A percentile compares a stretch with the other conserved stretches of the same genome.
phyloP scores from a whole-genome alignment of 1,139 yeast genomes.

The Pichia sp. region DNA sequence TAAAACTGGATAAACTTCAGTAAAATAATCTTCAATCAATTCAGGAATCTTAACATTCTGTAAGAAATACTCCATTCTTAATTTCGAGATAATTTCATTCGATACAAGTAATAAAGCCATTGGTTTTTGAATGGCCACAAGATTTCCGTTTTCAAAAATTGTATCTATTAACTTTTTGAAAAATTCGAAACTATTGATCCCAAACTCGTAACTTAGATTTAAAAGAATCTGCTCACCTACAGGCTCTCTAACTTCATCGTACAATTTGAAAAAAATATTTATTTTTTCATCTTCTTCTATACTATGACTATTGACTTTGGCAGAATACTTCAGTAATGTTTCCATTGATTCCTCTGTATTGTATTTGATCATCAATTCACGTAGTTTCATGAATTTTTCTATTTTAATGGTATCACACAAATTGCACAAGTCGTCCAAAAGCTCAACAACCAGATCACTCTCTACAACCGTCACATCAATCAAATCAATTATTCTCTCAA shows the following conservation, averaged over 20 bases:
- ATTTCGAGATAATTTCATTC: slow-evolving; percentile 8
- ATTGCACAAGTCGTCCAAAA: neutral
- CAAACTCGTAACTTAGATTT: slow-evolving; percentile 11
- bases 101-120: slow-evolving; percentile 11
- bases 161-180: neutral
- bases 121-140: slow-evolving; percentile 1
- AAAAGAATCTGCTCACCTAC: slow-evolving; percentile 12
- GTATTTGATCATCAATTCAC: neutral
- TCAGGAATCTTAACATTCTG: neutral
- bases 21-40: slow-evolving; percentile 9
- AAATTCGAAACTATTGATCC: slow-evolving; percentile 1
- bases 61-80: slow-evolving; percentile 1
- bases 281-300: slow-evolving; percentile 1
- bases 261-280: slow-evolving; percentile 3
- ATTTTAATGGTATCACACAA: neutral
- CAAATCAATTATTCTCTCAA: neutral
- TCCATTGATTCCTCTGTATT: neutral
- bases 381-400: neutral
- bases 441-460: neutral
- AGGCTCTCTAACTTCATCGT: neutral
- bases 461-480: neutral
- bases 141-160: neutral
- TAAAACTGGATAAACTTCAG: slow-evolving; percentile 6
- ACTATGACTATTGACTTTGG: neutral
- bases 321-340: slow-evolving; percentile 3